These are phyloP conservation scores for Sonneratia caseolaris DNA, from an alignment of 345 rosid genomes.

Conservation along the genomic window DNA sequence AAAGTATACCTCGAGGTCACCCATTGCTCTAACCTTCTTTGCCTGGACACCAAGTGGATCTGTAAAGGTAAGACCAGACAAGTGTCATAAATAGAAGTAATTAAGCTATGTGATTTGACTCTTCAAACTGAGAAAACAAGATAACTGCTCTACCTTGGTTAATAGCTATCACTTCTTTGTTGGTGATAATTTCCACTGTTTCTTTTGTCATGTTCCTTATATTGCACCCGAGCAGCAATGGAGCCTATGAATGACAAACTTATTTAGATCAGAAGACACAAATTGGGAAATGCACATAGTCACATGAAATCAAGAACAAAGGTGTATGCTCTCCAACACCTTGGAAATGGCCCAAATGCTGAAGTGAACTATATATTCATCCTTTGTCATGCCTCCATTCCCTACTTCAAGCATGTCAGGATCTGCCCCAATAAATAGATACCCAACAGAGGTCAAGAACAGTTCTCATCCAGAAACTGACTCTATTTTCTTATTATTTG, in stretches of 20 bases:
- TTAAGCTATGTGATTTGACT: conserved; percentile 1
- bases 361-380: conserved; percentile 79
- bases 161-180: conserved; percentile 36
- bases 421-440: conserved; percentile 28
- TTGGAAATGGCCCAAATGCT: conserved; percentile 95
- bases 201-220: conserved; percentile 20
- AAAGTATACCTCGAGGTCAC: conserved; percentile 26
- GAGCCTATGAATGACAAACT: conserved; percentile 22
- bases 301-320: neutral
- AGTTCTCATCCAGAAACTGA: neutral
- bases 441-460: neutral
- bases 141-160: conserved; percentile 29
- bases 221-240: conserved; percentile 38
- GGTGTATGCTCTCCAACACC: conserved; percentile 17
- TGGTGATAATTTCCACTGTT: conserved; percentile 25
- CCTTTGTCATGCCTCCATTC: conserved; percentile 86
- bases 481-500: neutral
- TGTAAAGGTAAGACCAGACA: conserved; percentile 1
- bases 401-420: conserved; percentile 99
- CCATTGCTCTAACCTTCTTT: conserved; percentile 38
- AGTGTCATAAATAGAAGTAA: neutral
- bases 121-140: neutral
- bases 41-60: conserved; percentile 38
- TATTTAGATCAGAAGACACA: neutral
- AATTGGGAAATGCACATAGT: neutral